phyloP scores from a whole-genome alignment of 495 filamentous ascomycete genomes.

The Aspergillus olivimuriae region DNA sequence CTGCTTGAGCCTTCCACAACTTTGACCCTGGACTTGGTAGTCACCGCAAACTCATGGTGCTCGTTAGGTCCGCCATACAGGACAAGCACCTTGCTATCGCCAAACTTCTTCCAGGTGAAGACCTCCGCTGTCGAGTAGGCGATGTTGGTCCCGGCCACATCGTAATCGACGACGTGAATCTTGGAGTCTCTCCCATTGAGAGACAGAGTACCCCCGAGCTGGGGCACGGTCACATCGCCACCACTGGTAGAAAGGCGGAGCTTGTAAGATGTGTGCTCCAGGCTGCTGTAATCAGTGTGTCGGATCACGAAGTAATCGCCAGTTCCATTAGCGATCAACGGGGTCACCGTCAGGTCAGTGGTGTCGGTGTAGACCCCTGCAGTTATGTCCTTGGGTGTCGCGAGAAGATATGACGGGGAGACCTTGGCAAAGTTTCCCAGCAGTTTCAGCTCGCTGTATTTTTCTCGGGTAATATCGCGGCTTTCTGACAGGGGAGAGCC shows the following conservation, averaged over 20 bases:
- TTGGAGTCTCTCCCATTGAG: conserved; percentile 72
- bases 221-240: conserved; percentile 57
- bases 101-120: conserved; percentile 63
- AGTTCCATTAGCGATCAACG: conserved; percentile 46
- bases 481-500: conserved; percentile 63
- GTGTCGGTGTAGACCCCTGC: conserved; percentile 46
- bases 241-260: conserved; percentile 54
- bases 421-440: conserved; percentile 65
- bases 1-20: conserved; percentile 44
- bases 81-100: conserved; percentile 54
- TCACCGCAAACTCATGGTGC: conserved; percentile 60
- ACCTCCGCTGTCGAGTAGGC: conserved; percentile 74
- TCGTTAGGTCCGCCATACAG: conserved; percentile 67
- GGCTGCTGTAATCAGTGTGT: conserved; percentile 54
- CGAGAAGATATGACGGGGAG: conserved; percentile 58
- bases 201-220: conserved; percentile 52
- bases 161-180: conserved; percentile 67
- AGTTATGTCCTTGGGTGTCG: conserved; percentile 41
- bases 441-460: conserved; percentile 74
- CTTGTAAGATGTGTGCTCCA: conserved; percentile 52
- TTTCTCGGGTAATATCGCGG: conserved; percentile 59
- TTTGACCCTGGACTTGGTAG: conserved; percentile 30
- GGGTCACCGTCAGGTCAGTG: conserved; percentile 50
- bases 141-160: conserved; percentile 54
- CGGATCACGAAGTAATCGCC: conserved; percentile 60